Percentiles rank a stretch among this genome's conserved stretches.
phyloP scores from a whole-genome alignment of 768 basidiomycete genomes.

The Kwoniella sp. region DNA sequence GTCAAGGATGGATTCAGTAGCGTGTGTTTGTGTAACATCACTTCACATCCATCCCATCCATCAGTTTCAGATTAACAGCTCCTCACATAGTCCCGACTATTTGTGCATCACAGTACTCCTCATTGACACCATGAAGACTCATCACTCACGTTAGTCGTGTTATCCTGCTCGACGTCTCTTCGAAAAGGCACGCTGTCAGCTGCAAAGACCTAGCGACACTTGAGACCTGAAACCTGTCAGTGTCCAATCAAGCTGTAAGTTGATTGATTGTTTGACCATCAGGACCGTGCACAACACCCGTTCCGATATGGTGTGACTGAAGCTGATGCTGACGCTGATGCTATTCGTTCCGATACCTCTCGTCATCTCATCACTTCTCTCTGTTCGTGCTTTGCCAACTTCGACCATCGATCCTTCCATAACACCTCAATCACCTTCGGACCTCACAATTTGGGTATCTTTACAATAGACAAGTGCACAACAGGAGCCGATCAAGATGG shows the following conservation, averaged over 20 bases:
- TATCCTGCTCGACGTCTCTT: background rate
- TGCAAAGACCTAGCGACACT: too few relatives aligned
- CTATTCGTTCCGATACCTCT: background rate
- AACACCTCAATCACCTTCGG: too few relatives aligned
- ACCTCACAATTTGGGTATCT: too few relatives aligned
- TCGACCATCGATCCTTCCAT: background rate
- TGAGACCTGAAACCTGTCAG: background rate
- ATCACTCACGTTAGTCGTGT: background rate
- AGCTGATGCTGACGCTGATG: constrained; percentile 1
- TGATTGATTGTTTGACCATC: constrained; percentile 8
- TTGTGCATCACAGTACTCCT: background rate
- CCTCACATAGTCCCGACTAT: background rate
- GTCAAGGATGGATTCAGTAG: background rate
- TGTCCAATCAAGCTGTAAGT: constrained; percentile 1
- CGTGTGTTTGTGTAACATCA: background rate
- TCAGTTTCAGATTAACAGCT: background rate
- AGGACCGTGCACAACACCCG: constrained; percentile 2
- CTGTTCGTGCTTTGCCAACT: too few relatives aligned
- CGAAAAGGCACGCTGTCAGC: background rate
- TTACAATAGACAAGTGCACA: too few relatives aligned
- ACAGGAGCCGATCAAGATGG: background rate
- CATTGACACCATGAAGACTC: background rate
- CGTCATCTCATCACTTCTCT: background rate
- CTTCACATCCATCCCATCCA: background rate
- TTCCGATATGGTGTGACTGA: too few relatives aligned